Conservation (phyloP, 345 rosid genomes). For the Carallia brachiata region DNA sequence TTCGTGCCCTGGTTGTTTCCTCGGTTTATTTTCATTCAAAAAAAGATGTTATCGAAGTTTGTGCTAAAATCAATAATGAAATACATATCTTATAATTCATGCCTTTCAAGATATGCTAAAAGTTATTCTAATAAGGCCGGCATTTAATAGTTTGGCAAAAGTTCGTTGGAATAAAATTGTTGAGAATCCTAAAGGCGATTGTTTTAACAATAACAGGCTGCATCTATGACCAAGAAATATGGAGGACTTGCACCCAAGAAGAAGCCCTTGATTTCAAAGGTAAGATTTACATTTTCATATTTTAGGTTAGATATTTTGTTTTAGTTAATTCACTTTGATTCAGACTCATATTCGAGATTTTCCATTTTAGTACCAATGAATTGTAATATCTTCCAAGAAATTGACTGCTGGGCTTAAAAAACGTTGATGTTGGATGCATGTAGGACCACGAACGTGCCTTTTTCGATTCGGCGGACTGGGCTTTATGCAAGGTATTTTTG, state of each 20-base stretch:
- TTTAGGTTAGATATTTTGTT: too few relatives aligned
- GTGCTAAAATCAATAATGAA: too few relatives aligned
- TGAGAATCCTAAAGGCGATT: too few relatives aligned
- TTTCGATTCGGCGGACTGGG: conserved; percentile 99
- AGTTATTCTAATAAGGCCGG: too few relatives aligned
- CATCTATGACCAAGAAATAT: conserved; percentile 46
- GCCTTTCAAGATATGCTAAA: too few relatives aligned
- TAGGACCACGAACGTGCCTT: conserved; percentile 79
- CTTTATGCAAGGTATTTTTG: conserved; percentile 56
- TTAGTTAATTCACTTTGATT: too few relatives aligned
- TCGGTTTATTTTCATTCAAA: too few relatives aligned
- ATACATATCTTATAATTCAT: too few relatives aligned
- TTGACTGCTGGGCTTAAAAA: not conserved
- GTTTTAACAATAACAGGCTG: conserved; percentile 21
- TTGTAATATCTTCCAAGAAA: not conserved
- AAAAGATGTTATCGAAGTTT: too few relatives aligned
- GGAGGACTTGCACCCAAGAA: conserved; percentile 85
- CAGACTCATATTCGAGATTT: not conserved
- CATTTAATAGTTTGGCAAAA: not conserved
- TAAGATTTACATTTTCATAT: not conserved
- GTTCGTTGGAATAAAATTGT: not conserved
- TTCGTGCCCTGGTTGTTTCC: too few relatives aligned
- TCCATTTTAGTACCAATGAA: not conserved
- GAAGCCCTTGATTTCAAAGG: conserved; percentile 78
- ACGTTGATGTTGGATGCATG: not conserved